Percentiles rank a stretch among this genome's conserved stretches.
Conservation (phyloP, 768 basidiomycete species). For the Tulasnella sp. region DNA sequence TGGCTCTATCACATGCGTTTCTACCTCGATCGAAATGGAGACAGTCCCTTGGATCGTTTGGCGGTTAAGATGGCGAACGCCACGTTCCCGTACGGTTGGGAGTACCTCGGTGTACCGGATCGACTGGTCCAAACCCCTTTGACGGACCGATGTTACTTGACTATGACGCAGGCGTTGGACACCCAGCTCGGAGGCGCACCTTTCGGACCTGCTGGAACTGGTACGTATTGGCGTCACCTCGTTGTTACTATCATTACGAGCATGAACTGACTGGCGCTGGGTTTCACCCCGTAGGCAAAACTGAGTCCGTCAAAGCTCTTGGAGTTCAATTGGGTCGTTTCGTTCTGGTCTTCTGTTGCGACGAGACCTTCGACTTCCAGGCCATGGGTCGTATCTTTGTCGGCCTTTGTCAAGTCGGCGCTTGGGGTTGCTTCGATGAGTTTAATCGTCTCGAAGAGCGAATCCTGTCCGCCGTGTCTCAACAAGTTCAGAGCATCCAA, state of each 20-base stretch:
- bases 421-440: slow-evolving; percentile 98
- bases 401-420: slow-evolving; percentile 96
- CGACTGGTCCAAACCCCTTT: slow-evolving; percentile 95
- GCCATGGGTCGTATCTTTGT: slow-evolving; percentile 99
- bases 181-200: slow-evolving; percentile 94
- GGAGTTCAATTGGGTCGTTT: slow-evolving; percentile 96
- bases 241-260: neutral
- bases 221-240: slow-evolving; percentile 28
- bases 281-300: slow-evolving; percentile 56
- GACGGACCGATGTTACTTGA: slow-evolving; percentile 94
- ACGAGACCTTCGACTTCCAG: slow-evolving; percentile 99
- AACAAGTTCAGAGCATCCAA: slow-evolving; percentile 97
- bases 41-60: slow-evolving; percentile 71
- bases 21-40: slow-evolving; percentile 63
- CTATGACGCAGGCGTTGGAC: slow-evolving; percentile 89
- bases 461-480: slow-evolving; percentile 94
- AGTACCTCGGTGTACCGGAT: slow-evolving; percentile 95
- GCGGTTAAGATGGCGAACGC: slow-evolving; percentile 81
- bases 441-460: slow-evolving; percentile 98
- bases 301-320: slow-evolving; percentile 97
- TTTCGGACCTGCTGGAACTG: slow-evolving; percentile 97
- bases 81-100: slow-evolving; percentile 94
- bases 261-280: neutral
- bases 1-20: slow-evolving; percentile 99
- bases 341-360: slow-evolving; percentile 99